A percentile compares a stretch with the other conserved stretches of the same genome.
Evolutionary conservation across 331 rosid genomes (phyloP).

Genomic region (Rhamnella rubrinervis): DNA sequence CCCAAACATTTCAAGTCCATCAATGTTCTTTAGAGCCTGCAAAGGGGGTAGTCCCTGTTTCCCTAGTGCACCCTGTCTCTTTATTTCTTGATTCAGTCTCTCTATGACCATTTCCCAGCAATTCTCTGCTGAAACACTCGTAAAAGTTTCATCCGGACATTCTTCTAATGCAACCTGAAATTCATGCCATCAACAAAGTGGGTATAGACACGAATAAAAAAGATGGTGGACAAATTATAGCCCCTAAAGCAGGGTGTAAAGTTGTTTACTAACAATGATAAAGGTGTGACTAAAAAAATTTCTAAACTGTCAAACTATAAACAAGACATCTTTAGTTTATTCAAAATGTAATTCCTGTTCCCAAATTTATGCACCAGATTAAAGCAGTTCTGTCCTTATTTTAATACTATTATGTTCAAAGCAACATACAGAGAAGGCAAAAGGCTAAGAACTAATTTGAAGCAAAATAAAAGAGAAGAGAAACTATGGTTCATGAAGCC

Average conservation of each 20-base stretch:
- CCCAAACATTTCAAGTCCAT: slow-evolving; percentile 85
- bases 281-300: neutral
- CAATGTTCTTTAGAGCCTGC: slow-evolving; percentile 46
- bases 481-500: neutral
- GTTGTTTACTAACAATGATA: neutral
- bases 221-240: no score
- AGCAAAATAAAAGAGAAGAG: no score
- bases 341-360: no score
- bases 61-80: slow-evolving; percentile 35
- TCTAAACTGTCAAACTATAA: neutral
- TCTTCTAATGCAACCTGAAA: slow-evolving; percentile 82
- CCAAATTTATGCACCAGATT: no score
- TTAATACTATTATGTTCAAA: neutral
- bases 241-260: no score
- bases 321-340: neutral
- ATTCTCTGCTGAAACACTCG: slow-evolving; percentile 50
- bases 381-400: no score
- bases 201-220: no score
- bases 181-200: neutral
- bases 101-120: slow-evolving; percentile 84
- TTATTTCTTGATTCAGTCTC: slow-evolving; percentile 53
- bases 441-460: no score
- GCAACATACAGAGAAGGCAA: neutral
- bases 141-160: slow-evolving; percentile 50
- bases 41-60: slow-evolving; percentile 40